These are phyloP conservation scores for Xylaria sp. DNA, from an alignment of 2,329 filamentous ascomycete genomes.

Conservation along the genomic window DNA sequence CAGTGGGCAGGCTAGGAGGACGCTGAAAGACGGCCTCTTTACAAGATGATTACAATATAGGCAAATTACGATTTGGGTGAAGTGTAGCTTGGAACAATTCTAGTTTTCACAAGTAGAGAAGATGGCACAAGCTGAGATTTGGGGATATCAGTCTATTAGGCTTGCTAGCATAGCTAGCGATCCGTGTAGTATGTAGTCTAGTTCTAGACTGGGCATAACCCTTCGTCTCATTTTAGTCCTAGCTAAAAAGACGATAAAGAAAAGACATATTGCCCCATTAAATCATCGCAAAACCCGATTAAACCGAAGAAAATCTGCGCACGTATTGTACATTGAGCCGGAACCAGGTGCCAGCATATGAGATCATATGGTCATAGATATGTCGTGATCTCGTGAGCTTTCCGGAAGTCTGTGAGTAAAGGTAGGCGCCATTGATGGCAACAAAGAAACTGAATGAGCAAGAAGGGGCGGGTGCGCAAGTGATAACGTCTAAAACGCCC, in stretches of 20 bases:
- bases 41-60: too few species aligned
- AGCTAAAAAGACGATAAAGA: background rate
- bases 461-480: background rate
- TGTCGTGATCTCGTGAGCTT: background rate
- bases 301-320: conserved; percentile 7
- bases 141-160: background rate
- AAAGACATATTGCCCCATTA: background rate
- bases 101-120: background rate
- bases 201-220: background rate
- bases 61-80: background rate
- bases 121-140: background rate
- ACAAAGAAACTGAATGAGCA: background rate
- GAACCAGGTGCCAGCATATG: background rate
- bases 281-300: background rate
- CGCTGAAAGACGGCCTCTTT: too few species aligned
- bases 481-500: background rate
- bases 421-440: too few species aligned
- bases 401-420: background rate
- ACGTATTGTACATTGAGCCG: background rate
- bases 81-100: too few species aligned
- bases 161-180: background rate
- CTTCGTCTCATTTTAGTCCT: background rate
- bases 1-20: too few species aligned
- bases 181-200: background rate
- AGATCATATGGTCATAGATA: background rate